Base-by-base conservation (phyloP, 768 basidiomycete genomes). In the Suillus alpinus region DNA sequence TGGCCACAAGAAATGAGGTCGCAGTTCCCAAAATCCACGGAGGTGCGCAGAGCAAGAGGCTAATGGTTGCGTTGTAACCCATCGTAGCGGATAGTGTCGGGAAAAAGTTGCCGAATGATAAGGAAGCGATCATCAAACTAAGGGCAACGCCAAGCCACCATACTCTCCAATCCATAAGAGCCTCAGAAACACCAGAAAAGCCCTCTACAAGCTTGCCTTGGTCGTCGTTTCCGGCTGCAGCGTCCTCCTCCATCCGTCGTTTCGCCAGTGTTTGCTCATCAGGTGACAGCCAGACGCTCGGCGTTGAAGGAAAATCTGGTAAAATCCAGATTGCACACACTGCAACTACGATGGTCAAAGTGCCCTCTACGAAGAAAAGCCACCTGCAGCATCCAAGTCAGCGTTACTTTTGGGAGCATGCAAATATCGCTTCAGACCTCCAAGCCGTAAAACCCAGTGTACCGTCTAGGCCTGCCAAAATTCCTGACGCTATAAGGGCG, bases 81-180 rank as follows among this genome's bases (percentile, higher is more conserved):
- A 94, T 79, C 9, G 91, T 93, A 20, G 80, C 82, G 44, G 83
- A 84, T 59, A 94, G 74, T 0, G 91, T 90, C 10, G 88, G 90
- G 76, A 92, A 92, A 72, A 86, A 92, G 18, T 85, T 86, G 68
- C 89, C 87, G 78, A 92, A 92, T 13, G 84, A 86, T 39, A 91
- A 69, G 10, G 87, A 83, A 36, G 86, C 71, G 43, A 20, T 12
- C 73, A 85, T 79, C 62, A 81, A 81, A 23, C 82, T 83, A 53
- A 89, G 70, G 2, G 86, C 80, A 34, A 90, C 62, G 12, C 88
- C 82, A 52, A 95, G 77, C 83, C 84, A 89, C 88, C 91, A 94
- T 40, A 94, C 87, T 73, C 86, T 89, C 87, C 86, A 86, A 68
- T 94, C 91, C 29, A 76, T 78, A 58, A 91, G 32, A 16, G 89